phyloP scores from a whole-genome alignment of 1,284 basidiomycete species.

The Mycena citricolor region DNA sequence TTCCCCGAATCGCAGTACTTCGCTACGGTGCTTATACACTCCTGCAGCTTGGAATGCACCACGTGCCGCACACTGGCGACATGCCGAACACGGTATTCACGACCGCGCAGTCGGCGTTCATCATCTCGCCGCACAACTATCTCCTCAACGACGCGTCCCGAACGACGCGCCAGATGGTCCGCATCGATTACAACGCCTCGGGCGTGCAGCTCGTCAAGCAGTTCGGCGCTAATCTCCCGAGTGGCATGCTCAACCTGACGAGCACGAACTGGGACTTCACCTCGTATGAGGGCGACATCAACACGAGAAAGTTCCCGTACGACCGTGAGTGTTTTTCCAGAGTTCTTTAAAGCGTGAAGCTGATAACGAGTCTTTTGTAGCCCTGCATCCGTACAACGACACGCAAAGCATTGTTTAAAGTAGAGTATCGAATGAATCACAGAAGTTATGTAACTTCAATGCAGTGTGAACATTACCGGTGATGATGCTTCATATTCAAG shows the following conservation, averaged over 20 bases:
- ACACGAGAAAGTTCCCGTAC: slow-evolving; percentile 24
- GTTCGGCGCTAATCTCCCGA: slow-evolving; percentile 23
- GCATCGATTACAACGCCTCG: slow-evolving; percentile 23
- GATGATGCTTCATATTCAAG: too few species aligned
- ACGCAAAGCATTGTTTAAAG: too few species aligned
- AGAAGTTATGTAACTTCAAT: too few species aligned
- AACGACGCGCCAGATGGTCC: slow-evolving; percentile 20
- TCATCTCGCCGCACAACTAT: slow-evolving; percentile 24
- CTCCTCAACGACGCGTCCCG: slow-evolving; percentile 24
- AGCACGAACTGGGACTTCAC: slow-evolving; percentile 22
- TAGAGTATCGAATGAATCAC: too few species aligned
- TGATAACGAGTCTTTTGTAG: slow-evolving; percentile 4
- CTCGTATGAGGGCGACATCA: slow-evolving; percentile 23
- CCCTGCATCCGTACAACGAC: slow-evolving; percentile 24
- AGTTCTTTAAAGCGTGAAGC: background rate
- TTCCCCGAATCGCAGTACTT: too few species aligned
- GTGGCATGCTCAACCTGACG: slow-evolving; percentile 22
- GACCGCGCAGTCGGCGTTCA: slow-evolving; percentile 25
- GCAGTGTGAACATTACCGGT: too few species aligned
- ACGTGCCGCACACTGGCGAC: slow-evolving; percentile 26
- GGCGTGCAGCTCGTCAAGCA: slow-evolving; percentile 24
- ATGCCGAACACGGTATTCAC: slow-evolving; percentile 26
- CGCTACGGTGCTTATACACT: too few species aligned
- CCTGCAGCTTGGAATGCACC: slow-evolving; percentile 25
- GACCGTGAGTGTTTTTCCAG: slow-evolving; percentile 19